phyloP scores from a whole-genome alignment of 768 basidiomycete genomes.

The Cantharellus cinnabarinus region DNA sequence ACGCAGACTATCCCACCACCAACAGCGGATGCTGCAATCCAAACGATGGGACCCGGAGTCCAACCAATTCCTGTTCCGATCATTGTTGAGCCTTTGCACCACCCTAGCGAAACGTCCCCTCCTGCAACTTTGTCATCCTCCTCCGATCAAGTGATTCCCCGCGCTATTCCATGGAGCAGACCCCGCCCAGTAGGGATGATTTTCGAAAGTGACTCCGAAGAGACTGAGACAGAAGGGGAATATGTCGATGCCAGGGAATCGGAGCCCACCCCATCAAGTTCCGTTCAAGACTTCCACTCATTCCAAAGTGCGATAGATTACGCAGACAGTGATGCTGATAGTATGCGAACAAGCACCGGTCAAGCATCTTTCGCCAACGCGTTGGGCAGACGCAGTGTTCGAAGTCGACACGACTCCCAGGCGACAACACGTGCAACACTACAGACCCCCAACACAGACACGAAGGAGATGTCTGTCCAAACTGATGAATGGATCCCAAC shows the following conservation, averaged over 20 bases:
- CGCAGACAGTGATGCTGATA: constrained; percentile 44
- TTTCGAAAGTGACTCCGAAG: constrained; percentile 20
- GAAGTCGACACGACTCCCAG: constrained; percentile 1
- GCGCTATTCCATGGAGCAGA: neutral
- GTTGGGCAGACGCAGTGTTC: constrained; percentile 1
- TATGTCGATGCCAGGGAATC: constrained; percentile 62
- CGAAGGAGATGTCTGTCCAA: constrained; percentile 58
- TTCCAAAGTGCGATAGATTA: constrained; percentile 5
- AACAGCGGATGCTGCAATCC: constrained; percentile 6
- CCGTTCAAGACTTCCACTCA: constrained; percentile 54
- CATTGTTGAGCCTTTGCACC: neutral
- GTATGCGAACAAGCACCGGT: constrained; percentile 43
- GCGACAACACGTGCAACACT: neutral
- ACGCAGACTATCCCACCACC: constrained; percentile 15
- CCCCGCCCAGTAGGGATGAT: constrained; percentile 6
- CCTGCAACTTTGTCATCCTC: neutral
- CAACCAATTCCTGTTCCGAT: neutral
- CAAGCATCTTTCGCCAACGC: constrained; percentile 4
- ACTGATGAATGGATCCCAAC: constrained; percentile 42
- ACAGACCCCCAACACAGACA: constrained; percentile 29
- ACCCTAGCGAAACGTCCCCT: neutral
- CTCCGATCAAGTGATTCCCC: neutral
- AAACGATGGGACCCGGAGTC: neutral
- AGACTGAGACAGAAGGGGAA: constrained; percentile 41
- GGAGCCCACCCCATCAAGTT: constrained; percentile 38